A percentile compares a stretch with the other conserved stretches of the same genome.
phyloP scores from a whole-genome alignment of 352 stramenopile species.

The Pelagophyceae sp. region DNA sequence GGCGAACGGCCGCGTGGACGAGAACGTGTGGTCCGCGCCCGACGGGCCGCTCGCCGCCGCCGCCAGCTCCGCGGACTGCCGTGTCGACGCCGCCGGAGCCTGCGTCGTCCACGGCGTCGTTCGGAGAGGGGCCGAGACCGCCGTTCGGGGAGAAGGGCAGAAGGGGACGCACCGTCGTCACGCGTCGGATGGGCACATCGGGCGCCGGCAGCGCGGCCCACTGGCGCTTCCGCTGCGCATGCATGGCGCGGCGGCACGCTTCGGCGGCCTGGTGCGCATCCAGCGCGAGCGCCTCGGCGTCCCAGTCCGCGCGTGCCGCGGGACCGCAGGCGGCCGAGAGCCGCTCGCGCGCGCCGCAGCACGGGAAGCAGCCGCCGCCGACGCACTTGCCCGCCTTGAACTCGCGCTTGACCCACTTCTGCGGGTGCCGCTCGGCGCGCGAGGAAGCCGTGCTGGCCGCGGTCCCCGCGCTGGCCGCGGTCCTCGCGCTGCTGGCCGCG shows the following conservation, averaged over 20 bases:
- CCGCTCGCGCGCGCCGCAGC: not conserved
- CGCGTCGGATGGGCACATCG: too few species aligned
- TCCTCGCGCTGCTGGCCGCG: too few species aligned
- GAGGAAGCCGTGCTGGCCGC: too few species aligned
- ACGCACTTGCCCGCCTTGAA: too few species aligned
- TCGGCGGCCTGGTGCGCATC: not conserved
- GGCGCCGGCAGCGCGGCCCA: not conserved
- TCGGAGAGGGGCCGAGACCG: too few species aligned
- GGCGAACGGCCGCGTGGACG: not conserved
- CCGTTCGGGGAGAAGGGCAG: too few species aligned
- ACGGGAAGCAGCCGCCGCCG: not conserved
- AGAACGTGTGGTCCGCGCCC: not conserved
- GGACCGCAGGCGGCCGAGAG: not conserved
- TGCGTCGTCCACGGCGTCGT: too few species aligned
- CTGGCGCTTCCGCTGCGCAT: not conserved
- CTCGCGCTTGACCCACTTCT: not conserved
- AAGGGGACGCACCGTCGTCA: too few species aligned
- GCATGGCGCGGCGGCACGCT: not conserved
- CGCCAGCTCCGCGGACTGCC: too few species aligned
- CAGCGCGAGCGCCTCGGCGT: not conserved
- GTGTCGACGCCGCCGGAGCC: too few species aligned
- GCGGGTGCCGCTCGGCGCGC: not conserved
- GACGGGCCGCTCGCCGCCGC: not conserved
- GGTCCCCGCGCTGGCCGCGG: too few species aligned
- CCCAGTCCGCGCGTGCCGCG: not conserved